A percentile compares a stretch with the other conserved stretches of the same genome.
Conservation (phyloP, 768 basidiomycete genomes). For the Sporobolomyces pararoseus region DNA sequence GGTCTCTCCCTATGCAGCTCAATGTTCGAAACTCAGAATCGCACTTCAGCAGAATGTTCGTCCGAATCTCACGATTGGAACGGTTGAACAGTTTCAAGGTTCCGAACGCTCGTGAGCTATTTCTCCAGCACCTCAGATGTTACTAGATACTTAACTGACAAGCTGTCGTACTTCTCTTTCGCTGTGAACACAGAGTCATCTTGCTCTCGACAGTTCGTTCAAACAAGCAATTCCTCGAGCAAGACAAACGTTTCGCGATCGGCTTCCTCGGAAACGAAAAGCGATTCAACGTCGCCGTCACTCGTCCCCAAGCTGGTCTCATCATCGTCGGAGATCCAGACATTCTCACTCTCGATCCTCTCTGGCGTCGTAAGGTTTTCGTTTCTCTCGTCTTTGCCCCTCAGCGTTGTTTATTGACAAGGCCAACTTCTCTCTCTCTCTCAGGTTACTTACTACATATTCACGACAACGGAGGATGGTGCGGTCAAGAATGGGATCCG, state of each 20-base stretch:
- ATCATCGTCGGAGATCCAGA: constrained; percentile 49
- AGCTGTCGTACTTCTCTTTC: constrained; percentile 22
- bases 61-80: neutral
- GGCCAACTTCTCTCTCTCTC: too few relatives aligned
- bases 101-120: constrained; percentile 23
- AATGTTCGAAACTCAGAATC: constrained; percentile 7
- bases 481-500: constrained; percentile 1
- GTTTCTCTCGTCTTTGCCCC: too few relatives aligned
- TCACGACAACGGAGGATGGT: constrained; percentile 17
- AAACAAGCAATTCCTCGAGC: constrained; percentile 44
- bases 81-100: constrained; percentile 39
- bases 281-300: constrained; percentile 51
- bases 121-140: too few relatives aligned
- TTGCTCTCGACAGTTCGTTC: constrained; percentile 45
- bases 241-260: constrained; percentile 46
- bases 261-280: constrained; percentile 48
- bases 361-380: constrained; percentile 44
- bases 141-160: neutral
- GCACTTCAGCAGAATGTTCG: neutral
- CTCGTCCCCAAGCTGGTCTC: constrained; percentile 49
- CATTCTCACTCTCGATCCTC: constrained; percentile 45
- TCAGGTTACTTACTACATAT: constrained; percentile 8
- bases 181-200: constrained; percentile 24
- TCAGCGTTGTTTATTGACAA: too few relatives aligned
- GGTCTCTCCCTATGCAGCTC: constrained; percentile 22